Conservation (phyloP, 257 asterid genomes). For the Hygrophila difformis region DNA sequence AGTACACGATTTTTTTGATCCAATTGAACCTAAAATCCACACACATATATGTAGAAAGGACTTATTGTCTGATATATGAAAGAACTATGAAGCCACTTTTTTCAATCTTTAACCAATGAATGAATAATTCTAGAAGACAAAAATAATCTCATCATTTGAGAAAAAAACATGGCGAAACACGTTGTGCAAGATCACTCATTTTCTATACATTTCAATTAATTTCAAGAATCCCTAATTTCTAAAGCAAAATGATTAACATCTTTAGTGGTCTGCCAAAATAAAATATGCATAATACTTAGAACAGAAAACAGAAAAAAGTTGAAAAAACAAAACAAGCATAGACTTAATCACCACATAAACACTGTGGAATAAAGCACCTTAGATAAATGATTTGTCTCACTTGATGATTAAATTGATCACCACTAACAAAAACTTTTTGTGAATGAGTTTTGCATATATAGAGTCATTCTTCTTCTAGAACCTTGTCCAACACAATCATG, state of each 20-base stretch:
- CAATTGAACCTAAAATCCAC: conserved; percentile 18
- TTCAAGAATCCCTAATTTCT: conserved; percentile 7
- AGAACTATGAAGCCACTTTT: too few species aligned
- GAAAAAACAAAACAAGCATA: neutral
- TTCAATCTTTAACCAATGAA: too few species aligned
- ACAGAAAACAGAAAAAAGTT: neutral
- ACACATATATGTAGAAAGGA: too few species aligned
- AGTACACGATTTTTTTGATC: conserved; percentile 6
- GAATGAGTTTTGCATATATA: neutral
- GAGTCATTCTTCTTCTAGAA: conserved; percentile 1
- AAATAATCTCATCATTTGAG: neutral
- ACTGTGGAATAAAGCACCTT: neutral
- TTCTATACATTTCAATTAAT: conserved; percentile 2
- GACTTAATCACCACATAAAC: neutral
- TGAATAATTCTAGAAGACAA: neutral
- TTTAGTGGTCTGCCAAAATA: conserved; percentile 9
- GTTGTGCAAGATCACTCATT: conserved; percentile 9
- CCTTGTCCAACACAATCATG: conserved; percentile 17
- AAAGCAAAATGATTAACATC: conserved; percentile 1
- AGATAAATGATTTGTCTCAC: conserved; percentile 13
- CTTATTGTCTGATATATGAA: too few species aligned
- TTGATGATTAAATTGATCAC: conserved; percentile 6
- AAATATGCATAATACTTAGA: too few species aligned
- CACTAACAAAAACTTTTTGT: conserved; percentile 8
- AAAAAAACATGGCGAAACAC: neutral